Evolutionary conservation across 2,329 filamentous ascomycete genomes (phyloP).

Genomic region (Aspergillus brasiliensis): DNA sequence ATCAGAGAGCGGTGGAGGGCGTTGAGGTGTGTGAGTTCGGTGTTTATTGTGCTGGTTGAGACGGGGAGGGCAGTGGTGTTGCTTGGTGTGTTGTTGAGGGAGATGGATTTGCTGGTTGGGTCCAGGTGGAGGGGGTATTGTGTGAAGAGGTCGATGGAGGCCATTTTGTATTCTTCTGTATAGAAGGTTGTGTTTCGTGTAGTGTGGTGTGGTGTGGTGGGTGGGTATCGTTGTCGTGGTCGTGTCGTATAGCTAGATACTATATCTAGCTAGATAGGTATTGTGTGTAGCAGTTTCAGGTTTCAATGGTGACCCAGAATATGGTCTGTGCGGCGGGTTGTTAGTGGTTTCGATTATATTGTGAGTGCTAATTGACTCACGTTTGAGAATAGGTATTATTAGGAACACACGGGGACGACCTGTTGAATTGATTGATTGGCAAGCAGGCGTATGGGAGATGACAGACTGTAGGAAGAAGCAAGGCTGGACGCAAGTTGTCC

Average conservation of each 20-base stretch:
- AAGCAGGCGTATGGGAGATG: neutral
- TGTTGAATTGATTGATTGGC: neutral
- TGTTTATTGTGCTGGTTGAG: slow-evolving; percentile 47
- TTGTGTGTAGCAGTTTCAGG: neutral
- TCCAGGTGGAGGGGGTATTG: slow-evolving; percentile 81
- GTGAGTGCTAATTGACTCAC: neutral
- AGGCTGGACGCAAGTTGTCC: slow-evolving; percentile 27
- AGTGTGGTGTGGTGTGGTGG: neutral
- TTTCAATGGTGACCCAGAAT: too few relatives aligned
- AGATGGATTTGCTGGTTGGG: slow-evolving; percentile 76
- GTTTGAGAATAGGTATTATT: neutral
- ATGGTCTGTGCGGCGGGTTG: slow-evolving; percentile 6
- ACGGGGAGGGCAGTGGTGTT: slow-evolving; percentile 23
- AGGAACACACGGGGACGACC: neutral
- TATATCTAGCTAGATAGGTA: neutral
- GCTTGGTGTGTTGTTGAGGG: slow-evolving; percentile 50
- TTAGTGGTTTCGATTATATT: neutral
- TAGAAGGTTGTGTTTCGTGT: neutral
- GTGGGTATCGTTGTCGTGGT: neutral
- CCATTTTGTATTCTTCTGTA: slow-evolving; percentile 23
- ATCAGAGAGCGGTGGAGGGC: slow-evolving; percentile 72
- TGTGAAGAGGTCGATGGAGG: slow-evolving; percentile 61
- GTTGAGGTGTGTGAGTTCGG: slow-evolving; percentile 76
- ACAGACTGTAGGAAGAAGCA: neutral
- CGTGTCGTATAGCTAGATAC: neutral